Percentiles rank a stretch among this genome's conserved stretches.
phyloP scores from a whole-genome alignment of 2,329 filamentous ascomycete genomes.

The Arthrobotrys entomopaga region DNA sequence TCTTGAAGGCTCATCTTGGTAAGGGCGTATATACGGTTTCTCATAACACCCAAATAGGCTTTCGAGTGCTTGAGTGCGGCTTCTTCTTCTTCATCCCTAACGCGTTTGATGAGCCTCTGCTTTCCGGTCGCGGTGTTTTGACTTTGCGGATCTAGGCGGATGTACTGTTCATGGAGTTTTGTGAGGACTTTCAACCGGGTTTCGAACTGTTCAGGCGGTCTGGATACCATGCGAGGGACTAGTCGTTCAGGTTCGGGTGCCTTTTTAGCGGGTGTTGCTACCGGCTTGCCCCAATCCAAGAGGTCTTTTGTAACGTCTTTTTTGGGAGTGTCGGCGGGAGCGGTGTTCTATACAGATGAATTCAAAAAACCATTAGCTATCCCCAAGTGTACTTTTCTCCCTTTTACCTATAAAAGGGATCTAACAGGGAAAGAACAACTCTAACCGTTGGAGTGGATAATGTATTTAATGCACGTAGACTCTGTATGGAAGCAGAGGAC shows the following conservation, averaged over 20 bases:
- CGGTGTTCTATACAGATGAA: slow-evolving; percentile 6
- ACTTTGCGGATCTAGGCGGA: slow-evolving; percentile 72
- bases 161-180: slow-evolving; percentile 69
- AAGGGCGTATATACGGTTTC: slow-evolving; percentile 78
- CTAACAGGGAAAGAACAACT: not conserved
- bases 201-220: slow-evolving; percentile 16
- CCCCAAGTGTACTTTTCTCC: not conserved
- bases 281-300: slow-evolving; percentile 34
- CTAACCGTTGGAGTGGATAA: slow-evolving; percentile 13
- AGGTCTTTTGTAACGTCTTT: slow-evolving; percentile 24
- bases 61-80: slow-evolving; percentile 73
- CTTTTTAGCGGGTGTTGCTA: not conserved
- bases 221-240: slow-evolving; percentile 26
- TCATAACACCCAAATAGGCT: slow-evolving; percentile 86
- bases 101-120: slow-evolving; percentile 72
- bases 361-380: not conserved
- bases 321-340: not conserved
- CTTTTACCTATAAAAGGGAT: not conserved
- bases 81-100: slow-evolving; percentile 81
- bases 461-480: slow-evolving; percentile 16
- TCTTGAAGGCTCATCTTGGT: slow-evolving; percentile 77
- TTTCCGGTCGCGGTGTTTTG: slow-evolving; percentile 67
- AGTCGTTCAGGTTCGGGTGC: slow-evolving; percentile 34
- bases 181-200: slow-evolving; percentile 21
- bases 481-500: not conserved